Evolutionary conservation across 306 rosid species (phyloP).

Genomic region (Inga leiocalycina): DNA sequence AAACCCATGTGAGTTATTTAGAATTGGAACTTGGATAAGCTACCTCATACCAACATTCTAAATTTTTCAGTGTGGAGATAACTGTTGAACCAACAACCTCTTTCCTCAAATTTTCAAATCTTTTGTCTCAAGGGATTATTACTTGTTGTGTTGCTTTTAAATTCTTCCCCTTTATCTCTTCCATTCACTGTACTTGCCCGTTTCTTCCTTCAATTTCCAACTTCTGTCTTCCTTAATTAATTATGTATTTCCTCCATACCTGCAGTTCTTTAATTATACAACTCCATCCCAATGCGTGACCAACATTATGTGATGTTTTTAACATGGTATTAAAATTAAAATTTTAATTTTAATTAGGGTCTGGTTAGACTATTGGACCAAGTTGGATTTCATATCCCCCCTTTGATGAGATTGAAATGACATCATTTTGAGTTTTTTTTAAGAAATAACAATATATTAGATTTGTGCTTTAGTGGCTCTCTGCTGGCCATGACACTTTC

Average conservation of each 20-base stretch:
- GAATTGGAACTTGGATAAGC: not conserved
- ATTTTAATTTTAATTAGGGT: too few relatives aligned
- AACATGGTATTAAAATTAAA: not conserved
- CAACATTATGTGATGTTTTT: not conserved
- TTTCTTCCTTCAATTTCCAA: not conserved
- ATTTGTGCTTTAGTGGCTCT: too few relatives aligned
- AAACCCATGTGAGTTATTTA: not conserved
- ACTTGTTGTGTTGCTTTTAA: not conserved
- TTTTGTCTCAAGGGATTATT: not conserved
- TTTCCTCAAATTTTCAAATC: not conserved
- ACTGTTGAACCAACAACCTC: constrained; percentile 14
- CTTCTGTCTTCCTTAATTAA: not conserved
- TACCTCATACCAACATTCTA: not conserved
- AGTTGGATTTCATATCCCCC: too few relatives aligned
- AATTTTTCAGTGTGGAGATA: not conserved
- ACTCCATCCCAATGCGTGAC: not conserved
- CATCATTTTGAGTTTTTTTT: not conserved
- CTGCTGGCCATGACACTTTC: too few relatives aligned
- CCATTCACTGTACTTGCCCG: constrained; percentile 1
- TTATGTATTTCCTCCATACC: not conserved
- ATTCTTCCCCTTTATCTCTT: not conserved
- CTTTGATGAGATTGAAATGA: not conserved
- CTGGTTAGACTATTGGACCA: too few relatives aligned
- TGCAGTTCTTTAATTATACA: not conserved
- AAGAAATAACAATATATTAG: too few relatives aligned